Evolutionary conservation across 2,329 filamentous ascomycete species (phyloP).

Genomic region (Nigrospora oryzae): DNA sequence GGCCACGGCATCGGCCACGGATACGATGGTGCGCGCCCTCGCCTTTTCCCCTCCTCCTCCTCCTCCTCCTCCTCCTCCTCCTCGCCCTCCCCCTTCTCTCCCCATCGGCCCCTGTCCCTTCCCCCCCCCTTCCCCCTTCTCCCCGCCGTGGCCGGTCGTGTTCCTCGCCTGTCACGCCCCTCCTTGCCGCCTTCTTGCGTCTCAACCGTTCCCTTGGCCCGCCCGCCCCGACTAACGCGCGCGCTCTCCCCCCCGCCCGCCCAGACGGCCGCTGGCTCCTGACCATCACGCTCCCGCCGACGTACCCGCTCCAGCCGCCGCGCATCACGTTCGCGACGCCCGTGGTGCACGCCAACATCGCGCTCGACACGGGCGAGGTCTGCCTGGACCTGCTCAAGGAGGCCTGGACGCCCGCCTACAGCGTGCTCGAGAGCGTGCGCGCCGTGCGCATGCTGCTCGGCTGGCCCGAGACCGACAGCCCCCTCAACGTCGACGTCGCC

Average conservation of each 20-base stretch:
- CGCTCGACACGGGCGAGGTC: slow-evolving; percentile 71
- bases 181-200: not conserved
- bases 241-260: not conserved
- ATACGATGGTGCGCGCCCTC: slow-evolving; percentile 39
- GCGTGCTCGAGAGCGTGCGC: slow-evolving; percentile 65
- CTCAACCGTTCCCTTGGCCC: not conserved
- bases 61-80: not conserved
- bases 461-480: slow-evolving; percentile 63
- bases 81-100: not conserved
- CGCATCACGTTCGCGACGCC: slow-evolving; percentile 73
- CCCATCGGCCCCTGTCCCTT: not conserved
- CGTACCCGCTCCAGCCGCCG: slow-evolving; percentile 74
- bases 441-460: slow-evolving; percentile 62
- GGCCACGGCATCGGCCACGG: slow-evolving; percentile 46
- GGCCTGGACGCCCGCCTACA: slow-evolving; percentile 81
- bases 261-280: slow-evolving; percentile 75
- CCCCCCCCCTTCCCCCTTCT: not conserved
- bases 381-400: slow-evolving; percentile 80
- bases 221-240: not conserved
- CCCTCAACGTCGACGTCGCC: slow-evolving; percentile 73
- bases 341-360: slow-evolving; percentile 76
- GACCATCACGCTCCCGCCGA: slow-evolving; percentile 62
- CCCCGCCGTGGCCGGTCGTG: too few relatives aligned
- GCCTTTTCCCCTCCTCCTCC: not conserved
- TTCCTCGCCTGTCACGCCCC: too few relatives aligned